phyloP scores from a whole-genome alignment of 2,329 filamentous ascomycete species.

The Claviceps arundinis region DNA sequence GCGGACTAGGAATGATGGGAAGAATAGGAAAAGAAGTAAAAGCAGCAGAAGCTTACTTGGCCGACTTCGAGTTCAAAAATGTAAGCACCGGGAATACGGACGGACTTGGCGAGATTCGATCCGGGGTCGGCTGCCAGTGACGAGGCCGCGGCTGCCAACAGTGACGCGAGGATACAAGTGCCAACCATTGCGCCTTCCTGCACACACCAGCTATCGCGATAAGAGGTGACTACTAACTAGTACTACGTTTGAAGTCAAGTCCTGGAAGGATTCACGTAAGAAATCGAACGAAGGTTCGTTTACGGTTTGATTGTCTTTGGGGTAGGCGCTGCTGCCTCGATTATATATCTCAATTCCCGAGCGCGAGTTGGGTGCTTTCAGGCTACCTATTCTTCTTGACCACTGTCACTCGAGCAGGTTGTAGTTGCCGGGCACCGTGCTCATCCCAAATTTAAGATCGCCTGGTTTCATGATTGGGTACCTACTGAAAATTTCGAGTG shows the following conservation, averaged over 20 bases:
- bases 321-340: not conserved
- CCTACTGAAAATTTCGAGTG: too few relatives aligned
- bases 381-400: not conserved
- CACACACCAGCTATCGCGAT: not conserved
- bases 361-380: not conserved
- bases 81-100: slow-evolving; percentile 9
- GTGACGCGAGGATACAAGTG: slow-evolving; percentile 7
- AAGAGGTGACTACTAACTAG: not conserved
- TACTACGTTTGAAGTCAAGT: too few relatives aligned
- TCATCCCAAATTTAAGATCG: too few relatives aligned
- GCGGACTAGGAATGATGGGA: too few relatives aligned
- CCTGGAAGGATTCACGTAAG: too few relatives aligned
- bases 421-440: too few relatives aligned
- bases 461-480: too few relatives aligned
- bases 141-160: slow-evolving; percentile 8
- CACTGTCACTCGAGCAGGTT: not conserved
- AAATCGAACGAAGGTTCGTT: too few relatives aligned
- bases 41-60: slow-evolving; percentile 10
- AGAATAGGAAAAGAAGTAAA: not conserved
- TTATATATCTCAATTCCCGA: not conserved
- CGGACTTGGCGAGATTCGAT: not conserved
- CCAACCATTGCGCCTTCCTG: slow-evolving; percentile 7
- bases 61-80: slow-evolving; percentile 11
- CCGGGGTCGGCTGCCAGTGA: slow-evolving; percentile 1
- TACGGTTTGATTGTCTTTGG: not conserved